Base-by-base conservation (phyloP, 495 filamentous ascomycete genomes). In the Thermochaetoides thermophila region DNA sequence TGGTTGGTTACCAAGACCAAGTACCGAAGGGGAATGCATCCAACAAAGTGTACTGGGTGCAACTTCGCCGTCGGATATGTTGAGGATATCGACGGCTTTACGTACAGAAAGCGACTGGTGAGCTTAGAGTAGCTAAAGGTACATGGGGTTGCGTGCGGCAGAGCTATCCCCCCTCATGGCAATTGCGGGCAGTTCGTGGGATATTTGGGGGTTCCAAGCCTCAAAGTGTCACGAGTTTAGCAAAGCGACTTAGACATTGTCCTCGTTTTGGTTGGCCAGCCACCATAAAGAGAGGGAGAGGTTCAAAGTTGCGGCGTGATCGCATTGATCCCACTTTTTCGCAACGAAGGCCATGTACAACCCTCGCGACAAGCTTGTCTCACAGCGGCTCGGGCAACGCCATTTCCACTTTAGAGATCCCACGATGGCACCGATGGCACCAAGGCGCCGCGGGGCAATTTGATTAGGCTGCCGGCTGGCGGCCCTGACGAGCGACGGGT, bases 51-150 rank as follows among this genome's bases (percentile, higher is more conserved):
- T 13, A 12, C 9, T 23, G 5, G 20, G 4, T 10, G n/a, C 24
- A 4, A 4, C 10, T 11, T 2, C 16, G 22, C 17, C 9, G 19
- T 4, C 8, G 5, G 12, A 29, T n/a, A n/a, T n/a, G n/a, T n/a
- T n/a, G n/a, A n/a, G 38, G 39, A 17, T 42, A 29, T 17, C 28
- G 15, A 17, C 39, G 39, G 39, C 34, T 42, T 33, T 33, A 16
- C 27, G n/a, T n/a, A n/a, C n/a, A n/a, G n/a, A n/a, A n/a, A n/a
- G n/a, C n/a, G n/a, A n/a, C n/a, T n/a, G n/a, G n/a, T n/a, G n/a
- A n/a, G n/a, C n/a, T n/a, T n/a, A n/a, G n/a, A n/a, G n/a, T n/a
- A n/a, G n/a, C n/a, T n/a, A n/a, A n/a, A n/a, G n/a, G n/a, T n/a
- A n/a, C n/a, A n/a, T n/a, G n/a, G n/a, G n/a, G n/a, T n/a, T n/a